A percentile compares a stretch with the other conserved stretches of the same genome.
phyloP scores from a whole-genome alignment of 768 basidiomycete species.

The Termitomyces titanicus region DNA sequence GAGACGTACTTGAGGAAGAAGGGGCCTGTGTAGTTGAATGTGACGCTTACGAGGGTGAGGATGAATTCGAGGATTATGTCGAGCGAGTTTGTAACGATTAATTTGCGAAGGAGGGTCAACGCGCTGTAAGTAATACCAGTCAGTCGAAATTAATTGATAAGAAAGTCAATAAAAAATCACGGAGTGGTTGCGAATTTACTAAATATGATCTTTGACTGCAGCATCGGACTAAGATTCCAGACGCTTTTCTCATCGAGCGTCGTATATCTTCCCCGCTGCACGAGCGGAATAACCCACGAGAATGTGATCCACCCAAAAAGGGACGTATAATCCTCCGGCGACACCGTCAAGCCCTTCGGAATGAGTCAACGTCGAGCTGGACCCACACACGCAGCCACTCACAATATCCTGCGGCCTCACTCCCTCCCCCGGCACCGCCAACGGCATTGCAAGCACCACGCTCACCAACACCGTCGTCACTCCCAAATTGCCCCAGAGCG shows the following conservation, averaged over 20 bases:
- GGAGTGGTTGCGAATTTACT: slow-evolving; percentile 36
- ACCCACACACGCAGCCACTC: slow-evolving; percentile 24
- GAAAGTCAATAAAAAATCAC: slow-evolving; percentile 19
- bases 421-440: slow-evolving; percentile 58
- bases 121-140: not conserved
- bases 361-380: too few relatives aligned
- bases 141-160: not conserved
- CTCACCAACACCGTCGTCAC: slow-evolving; percentile 39
- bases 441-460: slow-evolving; percentile 57
- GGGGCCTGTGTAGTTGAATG: slow-evolving; percentile 77
- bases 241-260: slow-evolving; percentile 72
- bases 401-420: slow-evolving; percentile 57
- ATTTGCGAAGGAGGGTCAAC: slow-evolving; percentile 36
- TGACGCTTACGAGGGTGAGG: slow-evolving; percentile 65
- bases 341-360: slow-evolving; percentile 46
- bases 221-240: slow-evolving; percentile 65
- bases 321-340: slow-evolving; percentile 74
- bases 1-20: slow-evolving; percentile 72
- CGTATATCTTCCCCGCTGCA: slow-evolving; percentile 44
- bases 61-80: slow-evolving; percentile 58
- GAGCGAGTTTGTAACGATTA: slow-evolving; percentile 43
- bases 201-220: slow-evolving; percentile 66
- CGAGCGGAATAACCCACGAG: slow-evolving; percentile 65
- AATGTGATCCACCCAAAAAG: slow-evolving; percentile 74
- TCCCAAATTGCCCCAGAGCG: slow-evolving; percentile 38